Percentiles rank a stretch among this genome's conserved stretches.
Conservation (phyloP, 495 filamentous ascomycete genomes). For the Entonaema liquescens region DNA sequence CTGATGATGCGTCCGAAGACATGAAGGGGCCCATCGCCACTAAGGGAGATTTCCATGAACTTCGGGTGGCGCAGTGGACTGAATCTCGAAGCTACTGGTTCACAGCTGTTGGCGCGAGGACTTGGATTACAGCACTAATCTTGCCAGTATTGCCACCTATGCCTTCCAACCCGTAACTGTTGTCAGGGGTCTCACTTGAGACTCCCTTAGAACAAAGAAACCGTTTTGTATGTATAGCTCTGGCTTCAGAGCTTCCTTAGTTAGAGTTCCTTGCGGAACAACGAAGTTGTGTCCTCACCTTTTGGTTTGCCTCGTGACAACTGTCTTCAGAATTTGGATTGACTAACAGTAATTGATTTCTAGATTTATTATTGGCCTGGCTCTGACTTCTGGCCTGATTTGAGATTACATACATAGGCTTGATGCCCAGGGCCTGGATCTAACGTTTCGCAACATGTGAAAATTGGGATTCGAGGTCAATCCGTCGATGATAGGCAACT, state of each 20-base stretch:
- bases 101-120: background rate
- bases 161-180: too few relatives aligned
- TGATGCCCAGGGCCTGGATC: background rate
- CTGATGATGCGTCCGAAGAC: background rate
- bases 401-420: background rate
- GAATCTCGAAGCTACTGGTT: background rate
- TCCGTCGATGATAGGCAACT: background rate
- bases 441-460: background rate
- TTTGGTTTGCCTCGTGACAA: too few relatives aligned
- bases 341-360: background rate
- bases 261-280: too few relatives aligned
- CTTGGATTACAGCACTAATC: background rate
- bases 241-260: too few relatives aligned
- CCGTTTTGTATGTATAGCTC: too few relatives aligned
- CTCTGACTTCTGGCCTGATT: background rate
- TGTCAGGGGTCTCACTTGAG: too few relatives aligned
- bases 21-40: background rate
- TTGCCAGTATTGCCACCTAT: background rate
- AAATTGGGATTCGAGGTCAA: constrained; percentile 1
- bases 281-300: too few relatives aligned
- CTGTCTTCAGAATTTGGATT: background rate
- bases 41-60: background rate
- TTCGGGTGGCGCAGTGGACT: background rate
- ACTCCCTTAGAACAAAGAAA: too few relatives aligned
- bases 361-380: background rate